Evolutionary conservation across 257 asterid species (phyloP).

Genomic region (Primulina huaijiensis): DNA sequence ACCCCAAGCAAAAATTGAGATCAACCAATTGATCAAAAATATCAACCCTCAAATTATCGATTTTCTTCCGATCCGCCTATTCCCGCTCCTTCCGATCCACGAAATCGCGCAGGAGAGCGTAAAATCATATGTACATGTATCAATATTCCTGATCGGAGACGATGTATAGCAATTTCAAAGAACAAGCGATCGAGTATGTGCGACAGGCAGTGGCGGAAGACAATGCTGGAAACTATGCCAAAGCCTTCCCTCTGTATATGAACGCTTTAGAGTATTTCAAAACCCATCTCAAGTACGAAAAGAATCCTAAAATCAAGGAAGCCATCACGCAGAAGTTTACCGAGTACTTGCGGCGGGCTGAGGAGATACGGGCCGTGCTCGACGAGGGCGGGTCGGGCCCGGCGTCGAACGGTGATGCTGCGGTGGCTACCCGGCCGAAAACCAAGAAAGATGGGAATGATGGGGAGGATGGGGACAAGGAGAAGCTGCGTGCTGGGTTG

Average conservation of each 20-base stretch:
- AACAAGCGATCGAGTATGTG: constrained; percentile 93
- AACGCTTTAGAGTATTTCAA: constrained; percentile 93
- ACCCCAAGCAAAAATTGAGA: neutral
- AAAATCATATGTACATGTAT: neutral
- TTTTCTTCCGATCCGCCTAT: neutral
- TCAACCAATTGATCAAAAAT: no score
- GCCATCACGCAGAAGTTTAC: constrained; percentile 95
- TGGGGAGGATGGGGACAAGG: constrained; percentile 89
- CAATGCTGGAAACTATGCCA: constrained; percentile 89
- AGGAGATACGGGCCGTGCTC: constrained; percentile 88
- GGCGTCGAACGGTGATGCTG: constrained; percentile 77
- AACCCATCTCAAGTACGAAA: constrained; percentile 94
- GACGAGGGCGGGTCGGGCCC: constrained; percentile 92
- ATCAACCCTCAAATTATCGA: neutral
- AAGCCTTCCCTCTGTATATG: constrained; percentile 90
- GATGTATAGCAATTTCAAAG: constrained; percentile 98
- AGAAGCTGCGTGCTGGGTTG: constrained; percentile 83
- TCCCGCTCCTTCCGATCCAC: neutral
- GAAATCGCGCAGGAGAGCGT: neutral
- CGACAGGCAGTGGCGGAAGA: constrained; percentile 94
- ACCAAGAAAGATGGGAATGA: constrained; percentile 83
- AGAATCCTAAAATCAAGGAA: constrained; percentile 91
- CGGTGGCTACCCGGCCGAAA: constrained; percentile 82
- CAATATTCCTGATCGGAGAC: constrained; percentile 32
- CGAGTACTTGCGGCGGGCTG: constrained; percentile 94